Evolutionary conservation across 2,329 filamentous ascomycete genomes (phyloP), one percentile per base, ranked within the genome.

Genomic region (Dryadomyces quercivorus): DNA sequence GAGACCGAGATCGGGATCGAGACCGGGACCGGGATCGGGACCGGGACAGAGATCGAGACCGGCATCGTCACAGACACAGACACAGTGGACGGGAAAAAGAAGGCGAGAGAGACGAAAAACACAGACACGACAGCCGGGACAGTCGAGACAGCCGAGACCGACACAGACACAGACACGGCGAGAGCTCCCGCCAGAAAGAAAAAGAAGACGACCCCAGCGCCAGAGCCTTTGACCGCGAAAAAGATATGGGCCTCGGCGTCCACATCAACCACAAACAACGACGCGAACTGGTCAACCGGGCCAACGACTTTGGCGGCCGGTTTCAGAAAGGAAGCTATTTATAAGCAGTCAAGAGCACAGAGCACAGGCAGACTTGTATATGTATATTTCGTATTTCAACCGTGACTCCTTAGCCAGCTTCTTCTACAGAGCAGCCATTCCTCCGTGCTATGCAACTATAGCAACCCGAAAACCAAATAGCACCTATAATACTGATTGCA

Each of bases 181-280:
- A 36, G 26, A 31, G 26, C 26, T 31, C 26, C 26, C 10, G 20
- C 10, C 18, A 13, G 43, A 49, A 10, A 49, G 15, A 36, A 58
- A 81, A 88, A 59, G 88, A 93, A 21, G 92, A 96, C 69, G 91
- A 97, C 65, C 92, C 93, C 0, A 95, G 89, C 67, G 85, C 86
- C 69, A 77, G 92, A 57, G 85, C 81, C 0, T 97, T 97, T 69
- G 89, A 96, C 70, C 78, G 83, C 59, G 88, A 96, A 67, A 97
- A 96, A 72, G 93, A 97, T 67, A 95, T 97, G 81, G 85, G 81
- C 43, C 71, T 88, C 2, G 84, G 85, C 9, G 80, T 81, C 18
- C 82, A 80, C 63, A 81, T 96, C 53, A 85, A 82, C 26, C 74
- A 82, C 60, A 76, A 83, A 40, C 84, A 95, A 72, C 81, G 85